Percentiles rank a stretch among this genome's conserved stretches.
Conservation (phyloP, 345 rosid species). For the Passiflora organensis region DNA sequence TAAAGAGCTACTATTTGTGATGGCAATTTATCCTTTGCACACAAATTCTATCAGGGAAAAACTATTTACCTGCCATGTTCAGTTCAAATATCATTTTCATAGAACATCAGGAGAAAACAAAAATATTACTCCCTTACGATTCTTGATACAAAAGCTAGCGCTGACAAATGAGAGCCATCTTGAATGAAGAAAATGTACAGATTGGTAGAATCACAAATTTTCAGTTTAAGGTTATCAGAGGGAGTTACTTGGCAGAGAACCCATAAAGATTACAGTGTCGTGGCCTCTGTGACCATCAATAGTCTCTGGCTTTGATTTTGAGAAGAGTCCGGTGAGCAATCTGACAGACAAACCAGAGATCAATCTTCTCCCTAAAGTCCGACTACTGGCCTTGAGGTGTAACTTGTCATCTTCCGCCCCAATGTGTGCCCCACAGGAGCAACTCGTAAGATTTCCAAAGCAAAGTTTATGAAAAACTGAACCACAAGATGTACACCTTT, state of each 20-base stretch:
- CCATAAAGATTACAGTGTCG: conserved; percentile 70
- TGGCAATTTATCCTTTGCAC: too few relatives aligned
- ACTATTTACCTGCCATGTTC: too few relatives aligned
- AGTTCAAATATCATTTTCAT: too few relatives aligned
- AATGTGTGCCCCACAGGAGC: conserved; percentile 57
- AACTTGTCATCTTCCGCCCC: conserved; percentile 21
- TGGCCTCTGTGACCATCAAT: conserved; percentile 28
- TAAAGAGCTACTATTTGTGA: too few relatives aligned
- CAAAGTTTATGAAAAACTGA: conserved; percentile 68
- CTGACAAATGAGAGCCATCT: conserved; percentile 3
- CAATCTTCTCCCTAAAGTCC: conserved; percentile 39
- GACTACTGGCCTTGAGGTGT: conserved; percentile 20
- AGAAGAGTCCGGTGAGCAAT: conserved; percentile 55
- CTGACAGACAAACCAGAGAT: conserved; percentile 39
- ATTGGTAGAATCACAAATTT: too few relatives aligned
- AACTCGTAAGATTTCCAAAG: conserved; percentile 53
- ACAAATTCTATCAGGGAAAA: too few relatives aligned
- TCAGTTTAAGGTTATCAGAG: conserved; percentile 26
- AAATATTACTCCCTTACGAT: too few relatives aligned
- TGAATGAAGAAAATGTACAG: conserved; percentile 17
- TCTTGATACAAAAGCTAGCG: too few relatives aligned
- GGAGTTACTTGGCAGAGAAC: conserved; percentile 64
- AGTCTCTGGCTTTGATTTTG: conserved; percentile 43
- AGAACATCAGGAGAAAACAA: too few relatives aligned
- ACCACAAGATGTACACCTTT: conserved; percentile 55